Percentiles rank a stretch among this genome's conserved stretches.
Evolutionary conservation across 768 basidiomycete genomes (phyloP).

Genomic region (Naematelia aurantialba): DNA sequence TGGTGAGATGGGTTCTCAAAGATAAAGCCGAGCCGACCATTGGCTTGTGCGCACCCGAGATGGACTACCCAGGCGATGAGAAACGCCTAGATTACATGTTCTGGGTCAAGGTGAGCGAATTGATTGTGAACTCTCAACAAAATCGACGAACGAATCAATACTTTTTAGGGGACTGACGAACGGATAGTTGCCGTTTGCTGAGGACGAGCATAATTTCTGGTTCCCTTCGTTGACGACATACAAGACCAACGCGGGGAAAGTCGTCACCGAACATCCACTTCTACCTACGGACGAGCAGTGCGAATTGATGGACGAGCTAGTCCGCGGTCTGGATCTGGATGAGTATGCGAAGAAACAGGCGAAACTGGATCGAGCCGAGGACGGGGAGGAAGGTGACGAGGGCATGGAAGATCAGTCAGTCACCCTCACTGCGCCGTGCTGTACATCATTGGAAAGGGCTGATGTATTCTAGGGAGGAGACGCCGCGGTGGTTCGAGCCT

Average conservation of each 20-base stretch:
- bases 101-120: constrained; percentile 68
- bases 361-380: constrained; percentile 50
- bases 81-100: constrained; percentile 66
- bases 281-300: constrained; percentile 48
- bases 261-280: constrained; percentile 61
- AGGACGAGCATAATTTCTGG: constrained; percentile 81
- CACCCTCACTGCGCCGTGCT: constrained; percentile 1
- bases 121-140: too few species aligned
- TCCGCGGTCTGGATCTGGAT: constrained; percentile 84
- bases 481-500: constrained; percentile 68
- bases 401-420: constrained; percentile 14
- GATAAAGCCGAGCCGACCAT: constrained; percentile 78
- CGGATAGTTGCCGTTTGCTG: constrained; percentile 84
- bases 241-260: constrained; percentile 70
- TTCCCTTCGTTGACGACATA: constrained; percentile 77
- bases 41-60: constrained; percentile 68
- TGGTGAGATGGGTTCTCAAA: constrained; percentile 74
- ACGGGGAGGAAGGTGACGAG: constrained; percentile 16
- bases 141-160: too few species aligned
- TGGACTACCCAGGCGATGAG: constrained; percentile 54
- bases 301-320: constrained; percentile 72
- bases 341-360: constrained; percentile 62
- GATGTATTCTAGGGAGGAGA: constrained; percentile 50
- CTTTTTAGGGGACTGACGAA: too few species aligned
- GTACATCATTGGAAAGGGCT: constrained; percentile 5